Percentiles rank a stretch among this genome's conserved stretches.
These are phyloP conservation scores for Ascochyta fabae DNA, from an alignment of 2,329 filamentous ascomycete genomes.

Conservation along the genomic window DNA sequence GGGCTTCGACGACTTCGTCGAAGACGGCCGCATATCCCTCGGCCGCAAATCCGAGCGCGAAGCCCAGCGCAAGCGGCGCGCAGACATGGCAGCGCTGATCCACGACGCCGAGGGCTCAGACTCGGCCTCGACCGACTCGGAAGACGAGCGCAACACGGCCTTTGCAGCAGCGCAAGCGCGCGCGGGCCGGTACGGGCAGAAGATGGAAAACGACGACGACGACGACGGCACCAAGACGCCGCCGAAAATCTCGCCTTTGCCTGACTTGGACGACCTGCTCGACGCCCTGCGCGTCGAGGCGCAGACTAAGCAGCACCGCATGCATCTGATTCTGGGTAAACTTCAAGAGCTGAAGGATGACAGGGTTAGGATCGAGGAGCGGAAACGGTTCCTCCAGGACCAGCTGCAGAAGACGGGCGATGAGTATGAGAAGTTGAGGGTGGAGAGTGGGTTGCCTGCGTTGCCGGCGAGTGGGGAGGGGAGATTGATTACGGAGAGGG, in stretches of 20 bases:
- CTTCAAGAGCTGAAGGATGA: slow-evolving; percentile 73
- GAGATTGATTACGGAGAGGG: slow-evolving; percentile 41
- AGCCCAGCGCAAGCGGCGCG: slow-evolving; percentile 67
- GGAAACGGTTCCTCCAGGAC: slow-evolving; percentile 81
- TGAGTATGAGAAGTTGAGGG: slow-evolving; percentile 66
- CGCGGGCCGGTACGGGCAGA: slow-evolving; percentile 77
- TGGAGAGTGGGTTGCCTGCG: slow-evolving; percentile 53
- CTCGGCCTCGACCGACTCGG: slow-evolving; percentile 73
- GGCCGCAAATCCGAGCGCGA: slow-evolving; percentile 81
- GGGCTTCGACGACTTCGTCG: slow-evolving; percentile 90
- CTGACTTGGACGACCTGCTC: slow-evolving; percentile 72
- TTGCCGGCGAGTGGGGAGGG: slow-evolving; percentile 40
- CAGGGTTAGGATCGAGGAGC: slow-evolving; percentile 68
- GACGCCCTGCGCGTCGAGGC: slow-evolving; percentile 68
- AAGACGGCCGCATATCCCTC: slow-evolving; percentile 80
- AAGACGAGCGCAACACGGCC: slow-evolving; percentile 71
- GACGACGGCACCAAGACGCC: slow-evolving; percentile 63
- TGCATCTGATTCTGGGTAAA: slow-evolving; percentile 64
- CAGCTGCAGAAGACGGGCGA: slow-evolving; percentile 82
- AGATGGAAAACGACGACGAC: slow-evolving; percentile 53
- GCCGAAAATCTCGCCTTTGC: slow-evolving; percentile 78
- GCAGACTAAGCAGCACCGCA: slow-evolving; percentile 64
- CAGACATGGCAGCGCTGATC: slow-evolving; percentile 85
- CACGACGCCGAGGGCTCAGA: slow-evolving; percentile 75
- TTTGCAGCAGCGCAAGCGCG: slow-evolving; percentile 88